Evolutionary conservation across 2,329 filamentous ascomycete genomes (phyloP).

Genomic region (Fusarium ramigenum): DNA sequence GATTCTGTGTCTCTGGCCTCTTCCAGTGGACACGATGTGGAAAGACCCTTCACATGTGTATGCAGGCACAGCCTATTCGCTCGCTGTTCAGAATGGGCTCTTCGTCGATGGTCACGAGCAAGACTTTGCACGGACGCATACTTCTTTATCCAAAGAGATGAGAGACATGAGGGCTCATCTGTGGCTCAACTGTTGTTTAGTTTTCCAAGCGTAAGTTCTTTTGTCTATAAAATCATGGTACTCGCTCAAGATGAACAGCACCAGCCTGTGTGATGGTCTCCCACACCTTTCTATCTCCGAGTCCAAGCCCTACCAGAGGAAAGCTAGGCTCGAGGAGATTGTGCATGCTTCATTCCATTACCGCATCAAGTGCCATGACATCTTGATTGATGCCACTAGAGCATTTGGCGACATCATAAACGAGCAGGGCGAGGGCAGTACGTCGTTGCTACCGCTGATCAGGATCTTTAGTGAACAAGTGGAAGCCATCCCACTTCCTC

Average conservation of each 20-base stretch:
- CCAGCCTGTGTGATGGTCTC: neutral
- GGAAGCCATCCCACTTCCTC: neutral
- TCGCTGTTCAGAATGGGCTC: neutral
- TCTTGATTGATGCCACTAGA: neutral
- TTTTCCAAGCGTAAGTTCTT: neutral
- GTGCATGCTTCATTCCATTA: neutral
- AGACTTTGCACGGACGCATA: slow-evolving; percentile 3
- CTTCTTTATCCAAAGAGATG: neutral
- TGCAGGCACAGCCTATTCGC: neutral
- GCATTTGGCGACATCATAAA: neutral
- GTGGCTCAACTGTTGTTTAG: neutral
- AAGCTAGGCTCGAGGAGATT: neutral
- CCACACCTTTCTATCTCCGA: neutral
- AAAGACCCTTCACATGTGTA: slow-evolving; percentile 4
- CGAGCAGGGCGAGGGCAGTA: neutral
- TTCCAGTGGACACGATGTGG: neutral
- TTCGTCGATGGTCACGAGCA: neutral
- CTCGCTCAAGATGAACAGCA: neutral
- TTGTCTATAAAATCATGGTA: neutral
- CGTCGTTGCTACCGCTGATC: neutral
- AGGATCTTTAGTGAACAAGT: neutral
- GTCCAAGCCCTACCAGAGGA: neutral
- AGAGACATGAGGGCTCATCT: neutral
- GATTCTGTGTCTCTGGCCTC: neutral
- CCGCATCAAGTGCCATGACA: neutral